These are phyloP conservation scores for Plantago major DNA, from an alignment of 257 asterid species.

Conservation along the genomic window DNA sequence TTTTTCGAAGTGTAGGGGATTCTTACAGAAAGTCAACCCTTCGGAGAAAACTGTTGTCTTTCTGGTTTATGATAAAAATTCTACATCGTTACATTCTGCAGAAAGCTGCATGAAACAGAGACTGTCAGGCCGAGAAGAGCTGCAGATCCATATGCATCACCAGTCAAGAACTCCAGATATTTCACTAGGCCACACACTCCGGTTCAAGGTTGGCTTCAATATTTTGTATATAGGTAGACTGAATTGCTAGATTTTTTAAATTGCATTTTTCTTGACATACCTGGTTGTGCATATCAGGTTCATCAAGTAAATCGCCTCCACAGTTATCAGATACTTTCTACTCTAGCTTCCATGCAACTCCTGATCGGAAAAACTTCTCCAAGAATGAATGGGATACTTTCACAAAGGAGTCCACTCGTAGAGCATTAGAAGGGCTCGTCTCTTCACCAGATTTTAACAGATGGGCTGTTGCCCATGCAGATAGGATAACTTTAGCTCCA, in stretches of 20 bases:
- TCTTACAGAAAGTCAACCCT: no score
- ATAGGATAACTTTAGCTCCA: conserved; percentile 75
- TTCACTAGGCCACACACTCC: conserved; percentile 29
- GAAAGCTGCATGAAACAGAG: conserved; percentile 40
- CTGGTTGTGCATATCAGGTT: conserved; percentile 26
- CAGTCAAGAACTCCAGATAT: conserved; percentile 28
- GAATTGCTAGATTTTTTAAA: conserved; percentile 1
- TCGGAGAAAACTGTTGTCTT: no score
- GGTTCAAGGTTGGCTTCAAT: conserved; percentile 33
- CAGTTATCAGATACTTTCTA: conserved; percentile 45
- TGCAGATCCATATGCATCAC: conserved; percentile 32
- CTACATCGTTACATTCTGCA: conserved; percentile 26
- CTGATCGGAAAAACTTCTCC: conserved; percentile 53
- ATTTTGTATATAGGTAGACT: background rate
- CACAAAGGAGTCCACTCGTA: conserved; percentile 66
- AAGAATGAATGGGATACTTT: conserved; percentile 71
- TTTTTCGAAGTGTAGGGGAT: no score
- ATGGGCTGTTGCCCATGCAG: conserved; percentile 84
- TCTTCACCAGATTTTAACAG: conserved; percentile 71
- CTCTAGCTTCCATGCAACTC: conserved; percentile 74
- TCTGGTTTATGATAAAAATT: background rate
- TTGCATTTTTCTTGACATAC: conserved; percentile 10
- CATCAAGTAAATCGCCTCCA: conserved; percentile 35
- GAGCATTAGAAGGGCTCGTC: conserved; percentile 73
- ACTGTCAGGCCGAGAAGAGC: conserved; percentile 24